These are phyloP conservation scores for Aspergillus latus DNA, from an alignment of 2,329 filamentous ascomycete genomes.

Conservation along the genomic window DNA sequence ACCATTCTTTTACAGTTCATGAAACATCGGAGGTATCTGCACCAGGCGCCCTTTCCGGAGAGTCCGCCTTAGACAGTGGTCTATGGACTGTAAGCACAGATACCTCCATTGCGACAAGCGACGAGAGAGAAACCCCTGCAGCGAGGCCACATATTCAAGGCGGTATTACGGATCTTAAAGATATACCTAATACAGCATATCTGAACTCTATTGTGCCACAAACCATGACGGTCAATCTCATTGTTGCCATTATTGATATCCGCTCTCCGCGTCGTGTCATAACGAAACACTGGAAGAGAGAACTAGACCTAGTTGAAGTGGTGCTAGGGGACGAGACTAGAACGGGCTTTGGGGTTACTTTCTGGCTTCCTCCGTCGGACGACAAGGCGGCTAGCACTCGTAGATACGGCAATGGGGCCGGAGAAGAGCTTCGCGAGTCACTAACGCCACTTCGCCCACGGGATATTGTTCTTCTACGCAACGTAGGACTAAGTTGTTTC, in stretches of 20 bases:
- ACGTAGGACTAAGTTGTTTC: conserved; percentile 76
- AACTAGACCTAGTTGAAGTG: conserved; percentile 70
- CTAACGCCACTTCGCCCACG: conserved; percentile 59
- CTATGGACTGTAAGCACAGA: conserved; percentile 21
- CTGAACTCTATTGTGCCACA: conserved; percentile 70
- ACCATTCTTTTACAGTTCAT: conserved; percentile 73
- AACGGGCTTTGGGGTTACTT: conserved; percentile 76
- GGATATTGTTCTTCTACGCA: conserved; percentile 76
- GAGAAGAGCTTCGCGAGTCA: conserved; percentile 40
- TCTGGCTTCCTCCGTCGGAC: conserved; percentile 66
- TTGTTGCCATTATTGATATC: conserved; percentile 76
- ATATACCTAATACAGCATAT: conserved; percentile 67
- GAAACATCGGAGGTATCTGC: conserved; percentile 48
- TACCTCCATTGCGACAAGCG: conserved; percentile 19
- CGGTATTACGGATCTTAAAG: conserved; percentile 63
- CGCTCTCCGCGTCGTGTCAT: conserved; percentile 66
- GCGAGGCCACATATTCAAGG: conserved; percentile 37
- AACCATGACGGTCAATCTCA: conserved; percentile 76
- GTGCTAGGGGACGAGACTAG: conserved; percentile 83
- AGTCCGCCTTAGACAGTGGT: conserved; percentile 29
- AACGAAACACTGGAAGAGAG: conserved; percentile 55
- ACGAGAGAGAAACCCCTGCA: conserved; percentile 15
- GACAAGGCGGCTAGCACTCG: conserved; percentile 5
- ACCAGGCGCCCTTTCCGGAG: conserved; percentile 22
- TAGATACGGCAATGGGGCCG: conserved; percentile 12